A percentile compares a stretch with the other conserved stretches of the same genome.
These are phyloP conservation scores for Eucalyptus sideroxylon DNA, from an alignment of 345 rosid genomes.

Conservation along the genomic window DNA sequence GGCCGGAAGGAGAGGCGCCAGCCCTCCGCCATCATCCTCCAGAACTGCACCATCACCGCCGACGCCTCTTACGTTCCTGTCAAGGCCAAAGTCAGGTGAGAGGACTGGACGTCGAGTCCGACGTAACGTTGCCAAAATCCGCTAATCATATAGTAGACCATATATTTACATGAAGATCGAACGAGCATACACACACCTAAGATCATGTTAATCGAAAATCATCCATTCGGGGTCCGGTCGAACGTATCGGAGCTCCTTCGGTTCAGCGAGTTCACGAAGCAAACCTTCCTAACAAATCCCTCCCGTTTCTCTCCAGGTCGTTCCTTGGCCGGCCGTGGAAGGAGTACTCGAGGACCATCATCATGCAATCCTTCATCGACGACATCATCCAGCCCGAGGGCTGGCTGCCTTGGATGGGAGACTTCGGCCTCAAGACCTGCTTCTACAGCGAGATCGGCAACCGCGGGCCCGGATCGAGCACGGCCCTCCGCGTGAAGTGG, in stretches of 20 bases:
- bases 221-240: background rate
- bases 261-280: background rate
- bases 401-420: slow-evolving; percentile 50
- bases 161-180: background rate
- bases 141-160: background rate
- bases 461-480: slow-evolving; percentile 56
- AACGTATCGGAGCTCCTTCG: background rate
- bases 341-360: slow-evolving; percentile 36
- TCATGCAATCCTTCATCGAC: slow-evolving; percentile 57
- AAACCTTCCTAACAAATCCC: background rate
- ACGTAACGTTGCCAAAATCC: background rate
- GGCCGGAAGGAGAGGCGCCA: slow-evolving; percentile 29
- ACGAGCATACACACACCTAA: background rate
- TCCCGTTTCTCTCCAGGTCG: background rate
- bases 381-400: slow-evolving; percentile 47
- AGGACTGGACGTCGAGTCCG: background rate
- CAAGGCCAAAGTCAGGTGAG: slow-evolving; percentile 4
- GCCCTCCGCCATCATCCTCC: slow-evolving; percentile 49
- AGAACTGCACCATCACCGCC: slow-evolving; percentile 50
- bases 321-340: slow-evolving; percentile 79
- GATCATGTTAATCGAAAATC: background rate
- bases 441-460: slow-evolving; percentile 47
- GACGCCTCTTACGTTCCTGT: slow-evolving; percentile 19
- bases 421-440: slow-evolving; percentile 32
- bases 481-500: slow-evolving; percentile 42